Percentiles rank a stretch among this genome's conserved stretches.
Evolutionary conservation across 2,329 filamentous ascomycete genomes (phyloP).

Genomic region (Apiospora kogelbergensis): DNA sequence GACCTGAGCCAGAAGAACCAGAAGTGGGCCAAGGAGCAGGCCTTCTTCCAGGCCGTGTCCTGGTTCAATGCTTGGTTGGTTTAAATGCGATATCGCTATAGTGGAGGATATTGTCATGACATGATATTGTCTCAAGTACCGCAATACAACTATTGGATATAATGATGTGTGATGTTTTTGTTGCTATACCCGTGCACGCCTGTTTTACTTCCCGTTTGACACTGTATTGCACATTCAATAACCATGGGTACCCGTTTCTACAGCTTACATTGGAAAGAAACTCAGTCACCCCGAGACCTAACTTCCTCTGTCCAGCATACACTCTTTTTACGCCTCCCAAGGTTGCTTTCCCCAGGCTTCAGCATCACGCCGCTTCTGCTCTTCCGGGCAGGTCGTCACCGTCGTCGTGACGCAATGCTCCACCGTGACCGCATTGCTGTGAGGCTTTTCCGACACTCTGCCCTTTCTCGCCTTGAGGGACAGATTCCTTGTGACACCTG

Average conservation of each 20-base stretch:
- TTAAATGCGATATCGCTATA: no score
- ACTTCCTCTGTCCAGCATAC: neutral
- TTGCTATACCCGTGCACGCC: neutral
- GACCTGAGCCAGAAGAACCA: conserved; percentile 57
- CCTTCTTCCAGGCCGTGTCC: conserved; percentile 72
- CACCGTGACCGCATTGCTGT: neutral
- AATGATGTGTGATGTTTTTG: no score
- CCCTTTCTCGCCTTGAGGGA: neutral
- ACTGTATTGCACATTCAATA: neutral
- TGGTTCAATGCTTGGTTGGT: conserved; percentile 63
- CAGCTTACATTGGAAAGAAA: no score
- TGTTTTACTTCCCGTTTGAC: neutral
- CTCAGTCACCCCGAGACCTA: no score
- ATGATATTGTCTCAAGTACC: no score
- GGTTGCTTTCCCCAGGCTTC: neutral
- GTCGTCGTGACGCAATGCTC: neutral
- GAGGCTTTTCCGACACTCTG: neutral
- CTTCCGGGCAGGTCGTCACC: neutral
- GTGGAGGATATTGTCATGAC: no score
- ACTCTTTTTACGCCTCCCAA: neutral
- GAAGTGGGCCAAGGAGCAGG: conserved; percentile 77
- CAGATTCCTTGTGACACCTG: neutral
- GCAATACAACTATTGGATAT: neutral
- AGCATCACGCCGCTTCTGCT: neutral
- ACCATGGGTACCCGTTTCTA: neutral